Conservation (phyloP, 148 eudicot species). For the Rhododendron henanense region DNA sequence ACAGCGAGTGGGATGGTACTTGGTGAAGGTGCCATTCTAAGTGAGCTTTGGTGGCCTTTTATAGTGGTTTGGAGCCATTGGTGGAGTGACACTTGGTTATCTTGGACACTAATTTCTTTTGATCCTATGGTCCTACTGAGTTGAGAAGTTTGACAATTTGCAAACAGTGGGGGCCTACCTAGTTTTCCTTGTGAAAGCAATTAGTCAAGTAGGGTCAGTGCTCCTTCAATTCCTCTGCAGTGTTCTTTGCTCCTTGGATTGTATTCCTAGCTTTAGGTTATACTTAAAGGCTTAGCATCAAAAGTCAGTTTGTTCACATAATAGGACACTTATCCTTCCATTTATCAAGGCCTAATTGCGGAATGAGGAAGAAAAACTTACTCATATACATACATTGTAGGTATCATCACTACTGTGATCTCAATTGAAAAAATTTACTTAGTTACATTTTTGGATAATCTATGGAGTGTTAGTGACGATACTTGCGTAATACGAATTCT, state of each 20-base stretch:
- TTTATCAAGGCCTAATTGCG: background rate
- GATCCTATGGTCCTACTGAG: background rate
- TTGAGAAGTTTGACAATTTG: slow-evolving; percentile 6
- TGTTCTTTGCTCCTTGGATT: background rate
- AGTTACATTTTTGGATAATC: background rate
- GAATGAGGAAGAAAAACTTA: background rate
- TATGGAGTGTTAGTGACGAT: background rate
- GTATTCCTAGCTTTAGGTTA: background rate
- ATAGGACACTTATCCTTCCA: background rate
- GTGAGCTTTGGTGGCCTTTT: background rate
- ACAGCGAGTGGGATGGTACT: background rate
- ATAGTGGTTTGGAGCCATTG: background rate
- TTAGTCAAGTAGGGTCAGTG: background rate
- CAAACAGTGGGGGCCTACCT: too few species aligned
- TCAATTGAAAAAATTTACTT: background rate
- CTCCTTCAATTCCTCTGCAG: background rate
- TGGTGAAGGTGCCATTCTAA: background rate
- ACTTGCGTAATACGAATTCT: background rate
- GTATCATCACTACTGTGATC: background rate
- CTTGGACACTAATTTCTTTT: background rate
- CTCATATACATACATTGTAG: background rate
- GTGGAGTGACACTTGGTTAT: background rate
- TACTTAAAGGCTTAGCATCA: background rate
- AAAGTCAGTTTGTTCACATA: background rate
- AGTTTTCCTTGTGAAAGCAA: background rate